These are phyloP conservation scores for Alternaria viburni DNA, from an alignment of 2,329 filamentous ascomycete species.

Conservation along the genomic window DNA sequence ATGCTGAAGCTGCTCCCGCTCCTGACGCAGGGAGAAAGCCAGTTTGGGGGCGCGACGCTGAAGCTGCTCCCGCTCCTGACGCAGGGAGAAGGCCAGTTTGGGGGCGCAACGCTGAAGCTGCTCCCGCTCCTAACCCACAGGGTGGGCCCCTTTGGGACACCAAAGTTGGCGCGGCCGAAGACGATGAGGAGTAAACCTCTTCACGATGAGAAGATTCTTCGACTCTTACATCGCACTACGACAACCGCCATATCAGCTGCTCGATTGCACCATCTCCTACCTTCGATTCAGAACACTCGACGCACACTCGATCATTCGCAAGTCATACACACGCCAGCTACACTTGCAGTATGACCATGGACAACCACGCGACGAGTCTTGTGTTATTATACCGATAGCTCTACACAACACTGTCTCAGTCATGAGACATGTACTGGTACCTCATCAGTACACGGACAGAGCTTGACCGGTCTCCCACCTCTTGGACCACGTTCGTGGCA, in stretches of 20 bases:
- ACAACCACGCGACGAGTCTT: background rate
- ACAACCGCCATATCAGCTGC: background rate
- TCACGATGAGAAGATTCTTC: background rate
- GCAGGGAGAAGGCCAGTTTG: background rate
- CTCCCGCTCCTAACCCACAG: background rate
- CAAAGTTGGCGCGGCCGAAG: background rate
- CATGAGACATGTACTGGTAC: background rate
- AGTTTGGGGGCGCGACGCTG: background rate
- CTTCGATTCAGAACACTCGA: constrained; percentile 5
- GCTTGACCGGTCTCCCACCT: constrained; percentile 8
- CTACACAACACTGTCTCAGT: background rate
- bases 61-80: background rate
- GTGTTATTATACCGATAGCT: constrained; percentile 10
- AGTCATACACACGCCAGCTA: background rate
- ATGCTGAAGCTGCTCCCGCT: background rate
- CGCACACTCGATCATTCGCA: background rate
- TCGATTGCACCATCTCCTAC: background rate
- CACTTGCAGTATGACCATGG: background rate
- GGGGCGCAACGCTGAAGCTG: constrained; percentile 44
- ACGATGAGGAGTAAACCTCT: constrained; percentile 1
- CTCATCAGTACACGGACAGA: background rate
- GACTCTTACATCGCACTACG: background rate
- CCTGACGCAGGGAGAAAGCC: background rate
- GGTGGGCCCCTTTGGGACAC: background rate
- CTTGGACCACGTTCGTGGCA: background rate